phyloP scores from a whole-genome alignment of 177 flowering plant genomes.

The Telopea speciosissima region DNA sequence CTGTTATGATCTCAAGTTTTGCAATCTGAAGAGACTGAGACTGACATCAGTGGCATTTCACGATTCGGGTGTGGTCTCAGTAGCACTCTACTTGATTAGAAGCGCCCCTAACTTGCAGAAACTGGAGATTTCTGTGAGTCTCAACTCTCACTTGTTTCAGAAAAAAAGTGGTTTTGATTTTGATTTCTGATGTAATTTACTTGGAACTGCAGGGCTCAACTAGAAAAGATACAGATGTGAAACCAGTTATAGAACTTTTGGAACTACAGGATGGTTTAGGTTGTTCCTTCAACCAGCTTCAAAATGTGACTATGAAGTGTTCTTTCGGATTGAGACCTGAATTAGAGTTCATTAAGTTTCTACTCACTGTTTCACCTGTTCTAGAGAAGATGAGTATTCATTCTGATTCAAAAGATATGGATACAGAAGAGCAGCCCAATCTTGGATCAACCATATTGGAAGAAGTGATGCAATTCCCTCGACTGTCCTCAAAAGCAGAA shows the following conservation, averaged over 20 bases:
- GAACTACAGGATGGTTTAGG: slow-evolving; percentile 23
- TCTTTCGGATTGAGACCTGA: slow-evolving; percentile 44
- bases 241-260: slow-evolving; percentile 41
- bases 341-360: slow-evolving; percentile 52
- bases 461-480: slow-evolving; percentile 43
- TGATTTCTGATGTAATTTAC: background rate
- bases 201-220: slow-evolving; percentile 33
- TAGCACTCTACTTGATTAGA: slow-evolving; percentile 47
- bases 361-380: slow-evolving; percentile 52
- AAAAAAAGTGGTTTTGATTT: too few relatives aligned
- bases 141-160: too few relatives aligned
- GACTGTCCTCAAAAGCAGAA: slow-evolving; percentile 64
- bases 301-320: slow-evolving; percentile 46
- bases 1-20: slow-evolving; percentile 34
- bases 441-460: slow-evolving; percentile 39
- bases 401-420: slow-evolving; percentile 25
- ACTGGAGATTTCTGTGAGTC: slow-evolving; percentile 63
- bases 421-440: slow-evolving; percentile 10
- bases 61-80: slow-evolving; percentile 53
- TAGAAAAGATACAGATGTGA: slow-evolving; percentile 20
- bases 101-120: slow-evolving; percentile 48
- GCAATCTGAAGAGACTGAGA: slow-evolving; percentile 41
- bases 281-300: slow-evolving; percentile 36
- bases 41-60: slow-evolving; percentile 57
- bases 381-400: slow-evolving; percentile 49